phyloP scores from a whole-genome alignment of 2,329 filamentous ascomycete species.

The Apiospora koreana region DNA sequence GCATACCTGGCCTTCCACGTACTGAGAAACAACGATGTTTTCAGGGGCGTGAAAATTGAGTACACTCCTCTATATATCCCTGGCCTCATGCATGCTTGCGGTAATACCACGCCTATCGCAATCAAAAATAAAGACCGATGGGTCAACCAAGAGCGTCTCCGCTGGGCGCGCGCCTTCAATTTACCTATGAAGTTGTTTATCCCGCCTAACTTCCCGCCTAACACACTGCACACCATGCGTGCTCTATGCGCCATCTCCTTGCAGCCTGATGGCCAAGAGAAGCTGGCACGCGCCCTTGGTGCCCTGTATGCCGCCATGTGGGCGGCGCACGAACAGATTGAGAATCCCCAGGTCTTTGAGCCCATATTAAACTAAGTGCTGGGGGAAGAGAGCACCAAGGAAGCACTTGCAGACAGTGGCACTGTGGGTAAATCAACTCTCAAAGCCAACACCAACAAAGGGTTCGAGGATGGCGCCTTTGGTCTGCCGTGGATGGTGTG shows the following conservation, averaged over 20 bases:
- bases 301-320: constrained; percentile 35
- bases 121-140: constrained; percentile 42
- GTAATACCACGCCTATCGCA: constrained; percentile 36
- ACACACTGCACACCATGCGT: constrained; percentile 36
- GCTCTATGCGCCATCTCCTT: constrained; percentile 30
- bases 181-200: constrained; percentile 33
- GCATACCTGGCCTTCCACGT: constrained; percentile 40
- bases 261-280: constrained; percentile 18
- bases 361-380: constrained; percentile 29
- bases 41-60: constrained; percentile 31
- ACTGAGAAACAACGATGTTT: constrained; percentile 33
- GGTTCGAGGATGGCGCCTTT: constrained; percentile 38
- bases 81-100: constrained; percentile 37
- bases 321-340: constrained; percentile 29
- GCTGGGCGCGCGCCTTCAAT: constrained; percentile 35
- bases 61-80: constrained; percentile 41
- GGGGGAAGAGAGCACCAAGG: constrained; percentile 25
- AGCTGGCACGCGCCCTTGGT: constrained; percentile 31
- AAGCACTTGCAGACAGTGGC: constrained; percentile 28
- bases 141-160: constrained; percentile 35
- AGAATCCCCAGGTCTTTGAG: constrained; percentile 28
- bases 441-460: constrained; percentile 34
- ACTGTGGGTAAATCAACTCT: constrained; percentile 33
- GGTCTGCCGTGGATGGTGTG: constrained; percentile 41
- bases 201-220: constrained; percentile 37